These are phyloP conservation scores for Geranium brycei DNA, from an alignment of 345 rosid genomes.

Conservation along the genomic window DNA sequence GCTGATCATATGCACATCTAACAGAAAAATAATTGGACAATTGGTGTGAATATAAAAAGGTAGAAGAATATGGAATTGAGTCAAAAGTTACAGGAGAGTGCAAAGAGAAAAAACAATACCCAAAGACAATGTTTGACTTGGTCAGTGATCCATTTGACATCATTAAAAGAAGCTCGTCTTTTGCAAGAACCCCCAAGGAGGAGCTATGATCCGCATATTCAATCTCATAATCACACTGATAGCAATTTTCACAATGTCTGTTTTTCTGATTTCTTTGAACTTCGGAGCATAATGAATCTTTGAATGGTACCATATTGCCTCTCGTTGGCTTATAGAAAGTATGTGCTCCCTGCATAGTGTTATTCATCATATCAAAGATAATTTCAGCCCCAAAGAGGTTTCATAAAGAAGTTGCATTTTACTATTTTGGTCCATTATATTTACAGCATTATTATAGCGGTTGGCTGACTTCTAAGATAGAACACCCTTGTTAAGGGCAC, in stretches of 20 bases:
- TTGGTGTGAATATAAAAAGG: not conserved
- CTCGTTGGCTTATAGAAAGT: slow-evolving; percentile 61
- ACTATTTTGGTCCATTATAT: too few relatives aligned
- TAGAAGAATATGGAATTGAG: not conserved
- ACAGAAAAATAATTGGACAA: slow-evolving; percentile 12
- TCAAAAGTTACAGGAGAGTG: not conserved
- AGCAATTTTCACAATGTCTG: slow-evolving; percentile 38
- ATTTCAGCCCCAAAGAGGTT: not conserved
- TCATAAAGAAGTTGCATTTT: too few relatives aligned
- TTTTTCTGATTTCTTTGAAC: slow-evolving; percentile 42
- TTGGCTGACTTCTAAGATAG: too few relatives aligned
- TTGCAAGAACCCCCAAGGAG: slow-evolving; percentile 79
- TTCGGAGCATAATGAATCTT: slow-evolving; percentile 49
- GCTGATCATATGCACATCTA: slow-evolving; percentile 97
- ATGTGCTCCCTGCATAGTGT: slow-evolving; percentile 66
- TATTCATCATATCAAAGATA: slow-evolving; percentile 5
- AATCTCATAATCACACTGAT: slow-evolving; percentile 90
- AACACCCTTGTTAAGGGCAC: too few relatives aligned
- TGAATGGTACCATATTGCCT: slow-evolving; percentile 38
- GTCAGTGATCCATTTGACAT: slow-evolving; percentile 54
- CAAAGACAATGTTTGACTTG: slow-evolving; percentile 49
- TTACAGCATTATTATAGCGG: too few relatives aligned
- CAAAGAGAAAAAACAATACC: slow-evolving; percentile 27
- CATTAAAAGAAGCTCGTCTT: slow-evolving; percentile 58
- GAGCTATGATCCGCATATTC: slow-evolving; percentile 91